phyloP scores from a whole-genome alignment of 2,329 filamentous ascomycete genomes.

The Dactylellina drechsleri region DNA sequence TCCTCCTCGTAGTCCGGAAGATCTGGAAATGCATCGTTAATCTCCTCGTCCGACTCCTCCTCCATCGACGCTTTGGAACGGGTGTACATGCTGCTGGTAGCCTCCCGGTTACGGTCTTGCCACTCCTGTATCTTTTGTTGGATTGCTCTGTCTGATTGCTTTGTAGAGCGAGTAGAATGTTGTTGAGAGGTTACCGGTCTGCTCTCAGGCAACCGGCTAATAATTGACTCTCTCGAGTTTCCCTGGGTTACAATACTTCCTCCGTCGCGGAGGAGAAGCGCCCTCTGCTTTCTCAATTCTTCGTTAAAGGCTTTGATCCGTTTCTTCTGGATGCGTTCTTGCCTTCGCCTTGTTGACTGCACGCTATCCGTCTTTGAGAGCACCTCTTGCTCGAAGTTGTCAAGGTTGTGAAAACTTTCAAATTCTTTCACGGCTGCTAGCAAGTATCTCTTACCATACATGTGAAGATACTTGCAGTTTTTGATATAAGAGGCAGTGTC shows the following conservation, averaged over 20 bases:
- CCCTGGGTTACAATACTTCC: constrained; percentile 38
- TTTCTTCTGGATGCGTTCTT: constrained; percentile 20
- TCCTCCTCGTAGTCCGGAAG: constrained; percentile 40
- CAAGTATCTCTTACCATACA: constrained; percentile 26
- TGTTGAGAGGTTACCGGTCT: background rate
- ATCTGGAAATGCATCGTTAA: constrained; percentile 29
- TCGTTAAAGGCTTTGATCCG: constrained; percentile 40
- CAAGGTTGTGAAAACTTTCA: constrained; percentile 24
- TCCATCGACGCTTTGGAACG: background rate
- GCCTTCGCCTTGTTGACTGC: constrained; percentile 21
- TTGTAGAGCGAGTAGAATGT: constrained; percentile 5
- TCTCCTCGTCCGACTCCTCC: constrained; percentile 35
- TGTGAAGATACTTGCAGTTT: constrained; percentile 29
- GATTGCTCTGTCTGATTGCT: constrained; percentile 6
- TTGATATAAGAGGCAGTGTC: constrained; percentile 19
- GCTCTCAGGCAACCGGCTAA: constrained; percentile 1
- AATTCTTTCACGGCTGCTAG: constrained; percentile 29
- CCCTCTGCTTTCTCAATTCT: constrained; percentile 37
- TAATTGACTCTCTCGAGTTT: constrained; percentile 21
- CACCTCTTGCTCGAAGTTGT: constrained; percentile 31
- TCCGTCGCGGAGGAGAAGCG: constrained; percentile 21
- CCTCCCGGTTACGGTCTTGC: constrained; percentile 14
- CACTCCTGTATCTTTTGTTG: constrained; percentile 27
- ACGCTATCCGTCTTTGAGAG: constrained; percentile 24
- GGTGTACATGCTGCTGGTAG: background rate